Evolutionary conservation across 139 green algal genomes (phyloP), one percentile per base, ranked within the genome.

Genomic region (Dunaliella primolecta): DNA sequence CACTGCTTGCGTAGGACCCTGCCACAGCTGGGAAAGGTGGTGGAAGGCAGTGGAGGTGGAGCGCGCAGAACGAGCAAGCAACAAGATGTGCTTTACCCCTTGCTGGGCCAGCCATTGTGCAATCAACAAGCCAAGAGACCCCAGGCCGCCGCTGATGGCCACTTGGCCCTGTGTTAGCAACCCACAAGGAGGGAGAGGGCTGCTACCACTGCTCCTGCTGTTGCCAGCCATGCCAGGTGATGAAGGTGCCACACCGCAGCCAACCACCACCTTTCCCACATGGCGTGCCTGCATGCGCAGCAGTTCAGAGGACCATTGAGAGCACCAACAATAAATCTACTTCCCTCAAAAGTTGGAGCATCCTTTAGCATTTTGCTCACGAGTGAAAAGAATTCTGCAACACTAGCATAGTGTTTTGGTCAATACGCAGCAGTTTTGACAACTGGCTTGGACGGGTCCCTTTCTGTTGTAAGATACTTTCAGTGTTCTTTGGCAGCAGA

Each of bases 221-320:
- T 7, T 7, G n/a, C n/a, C n/a, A n/a, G n/a, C n/a, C n/a, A n/a
- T n/a, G n/a, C n/a, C n/a, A n/a, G n/a, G n/a, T n/a, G n/a, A n/a
- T 7, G 7, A 25, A 15, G 46, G 46, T 25, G 46, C 46, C 81
- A 46, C 38, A 46, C 76, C 55, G 34, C 46, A 35, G 46, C 78
- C 30, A 84, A 96, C 89, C 15, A 95, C 91, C 24, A 96, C 89
- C 89, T 96, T 96, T 84, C 93, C 93, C 33, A 96, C 91, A 72
- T 93, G 89, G 23, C 88, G 86, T 0, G 93, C 92, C 87, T 93
- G 91, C 78, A 2, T 83, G 46, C n/a, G n/a, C n/a, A n/a, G n/a
- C n/a, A n/a, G n/a, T n/a, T n/a, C n/a, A n/a, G n/a, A n/a, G n/a
- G n/a, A n/a, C n/a, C n/a, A n/a, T n/a, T n/a, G n/a, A n/a, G n/a